Evolutionary conservation across 257 asterid species (phyloP).

Genomic region (Ocimum tenuiflorum): DNA sequence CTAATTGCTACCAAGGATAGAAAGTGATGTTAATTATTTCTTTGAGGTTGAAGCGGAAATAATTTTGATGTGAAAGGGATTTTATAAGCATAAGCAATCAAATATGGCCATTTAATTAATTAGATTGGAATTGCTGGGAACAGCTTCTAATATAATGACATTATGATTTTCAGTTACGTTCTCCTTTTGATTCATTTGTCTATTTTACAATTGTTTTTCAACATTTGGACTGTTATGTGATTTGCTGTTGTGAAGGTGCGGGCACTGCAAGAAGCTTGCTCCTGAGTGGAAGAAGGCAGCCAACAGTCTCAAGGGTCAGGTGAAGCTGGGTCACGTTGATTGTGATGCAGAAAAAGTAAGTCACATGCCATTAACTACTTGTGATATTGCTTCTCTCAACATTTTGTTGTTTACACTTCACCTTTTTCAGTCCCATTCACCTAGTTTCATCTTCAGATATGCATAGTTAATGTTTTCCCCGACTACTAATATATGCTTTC

Average conservation of each 20-base stretch:
- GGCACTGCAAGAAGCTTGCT: conserved; percentile 97
- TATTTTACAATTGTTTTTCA: neutral
- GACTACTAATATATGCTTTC: no score
- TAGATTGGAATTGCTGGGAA: neutral
- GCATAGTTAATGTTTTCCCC: neutral
- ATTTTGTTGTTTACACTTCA: neutral
- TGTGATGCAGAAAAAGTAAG: conserved; percentile 87
- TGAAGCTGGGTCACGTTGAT: conserved; percentile 94
- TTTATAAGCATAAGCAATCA: no score
- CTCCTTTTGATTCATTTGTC: neutral
- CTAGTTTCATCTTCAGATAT: neutral
- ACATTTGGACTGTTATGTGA: neutral
- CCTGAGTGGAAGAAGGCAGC: conserved; percentile 99
- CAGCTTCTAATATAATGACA: neutral
- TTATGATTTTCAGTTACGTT: neutral
- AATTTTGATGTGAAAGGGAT: no score
- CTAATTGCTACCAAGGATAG: neutral
- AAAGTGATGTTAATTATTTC: neutral
- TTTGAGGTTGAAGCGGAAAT: neutral
- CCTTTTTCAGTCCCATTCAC: neutral
- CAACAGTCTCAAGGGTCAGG: conserved; percentile 79
- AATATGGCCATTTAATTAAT: neutral
- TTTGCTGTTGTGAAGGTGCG: conserved; percentile 59
- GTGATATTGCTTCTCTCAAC: neutral
- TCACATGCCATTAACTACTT: conserved; percentile 11